Evolutionary conservation across 768 basidiomycete genomes (phyloP).

Genomic region (Kwoniella dejecticola): DNA sequence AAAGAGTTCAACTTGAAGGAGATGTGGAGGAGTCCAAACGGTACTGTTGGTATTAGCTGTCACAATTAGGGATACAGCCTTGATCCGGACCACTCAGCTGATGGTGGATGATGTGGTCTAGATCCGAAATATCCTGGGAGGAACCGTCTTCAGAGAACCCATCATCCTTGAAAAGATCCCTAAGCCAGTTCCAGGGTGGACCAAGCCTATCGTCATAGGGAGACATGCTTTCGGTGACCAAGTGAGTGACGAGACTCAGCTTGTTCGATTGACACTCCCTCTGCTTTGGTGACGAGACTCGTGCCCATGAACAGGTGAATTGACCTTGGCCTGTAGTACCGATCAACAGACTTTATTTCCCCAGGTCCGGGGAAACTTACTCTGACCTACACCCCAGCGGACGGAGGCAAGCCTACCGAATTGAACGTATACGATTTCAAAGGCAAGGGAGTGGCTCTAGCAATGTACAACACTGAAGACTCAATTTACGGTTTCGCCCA

Average conservation of each 20-base stretch:
- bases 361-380: slow-evolving; percentile 92
- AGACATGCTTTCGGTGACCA: slow-evolving; percentile 98
- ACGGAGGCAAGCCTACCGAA: slow-evolving; percentile 68
- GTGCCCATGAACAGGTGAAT: too few relatives aligned
- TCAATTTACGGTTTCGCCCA: slow-evolving; percentile 95
- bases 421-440: slow-evolving; percentile 93
- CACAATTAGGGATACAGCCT: too few relatives aligned
- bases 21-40: slow-evolving; percentile 98
- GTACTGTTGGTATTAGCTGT: slow-evolving; percentile 65
- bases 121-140: slow-evolving; percentile 97
- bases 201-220: slow-evolving; percentile 92
- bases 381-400: slow-evolving; percentile 80
- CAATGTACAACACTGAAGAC: slow-evolving; percentile 99
- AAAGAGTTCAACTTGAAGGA: slow-evolving; percentile 96
- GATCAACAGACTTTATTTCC: slow-evolving; percentile 87
- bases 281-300: too few relatives aligned
- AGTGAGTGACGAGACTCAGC: slow-evolving; percentile 55
- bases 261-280: not conserved
- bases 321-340: slow-evolving; percentile 64
- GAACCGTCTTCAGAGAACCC: slow-evolving; percentile 98
- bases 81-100: too few relatives aligned
- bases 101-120: too few relatives aligned
- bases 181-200: slow-evolving; percentile 93
- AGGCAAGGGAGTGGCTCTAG: slow-evolving; percentile 86
- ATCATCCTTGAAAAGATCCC: slow-evolving; percentile 90